A percentile compares a stretch with the other conserved stretches of the same genome.
These are phyloP conservation scores for Boletus insuetus DNA, from an alignment of 768 basidiomycete species.

Conservation along the genomic window DNA sequence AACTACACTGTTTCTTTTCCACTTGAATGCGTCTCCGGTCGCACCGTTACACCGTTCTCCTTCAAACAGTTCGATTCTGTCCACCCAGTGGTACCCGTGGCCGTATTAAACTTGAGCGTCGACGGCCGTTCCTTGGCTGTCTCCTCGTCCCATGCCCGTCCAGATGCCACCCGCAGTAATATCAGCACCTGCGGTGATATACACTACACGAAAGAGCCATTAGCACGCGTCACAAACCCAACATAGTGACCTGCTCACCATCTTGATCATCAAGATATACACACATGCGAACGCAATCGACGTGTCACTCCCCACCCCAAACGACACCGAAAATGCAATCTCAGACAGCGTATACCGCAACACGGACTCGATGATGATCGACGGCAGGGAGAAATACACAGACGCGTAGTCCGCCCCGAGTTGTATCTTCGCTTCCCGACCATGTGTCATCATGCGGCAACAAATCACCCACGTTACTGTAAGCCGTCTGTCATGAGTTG, in stretches of 20 bases:
- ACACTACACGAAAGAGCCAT: constrained; percentile 9
- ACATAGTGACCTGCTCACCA: constrained; percentile 8
- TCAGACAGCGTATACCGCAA: constrained; percentile 26
- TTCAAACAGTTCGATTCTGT: background rate
- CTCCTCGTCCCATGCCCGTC: constrained; percentile 14
- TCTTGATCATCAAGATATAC: constrained; percentile 24
- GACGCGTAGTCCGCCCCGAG: constrained; percentile 21
- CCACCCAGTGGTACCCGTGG: background rate
- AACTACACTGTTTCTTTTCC: too few species aligned
- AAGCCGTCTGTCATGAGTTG: constrained; percentile 38
- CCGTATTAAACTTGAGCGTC: constrained; percentile 12
- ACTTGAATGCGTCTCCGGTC: too few species aligned
- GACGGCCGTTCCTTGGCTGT: constrained; percentile 2
- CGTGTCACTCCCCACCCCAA: constrained; percentile 12
- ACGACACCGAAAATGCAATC: constrained; percentile 22
- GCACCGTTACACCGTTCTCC: background rate
- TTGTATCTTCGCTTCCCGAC: constrained; percentile 2
- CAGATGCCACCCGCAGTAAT: constrained; percentile 21
- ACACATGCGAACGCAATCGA: constrained; percentile 17
- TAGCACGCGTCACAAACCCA: background rate
- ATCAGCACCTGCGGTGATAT: constrained; percentile 28
- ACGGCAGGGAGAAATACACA: constrained; percentile 16
- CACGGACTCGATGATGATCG: constrained; percentile 24
- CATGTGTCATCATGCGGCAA: constrained; percentile 15
- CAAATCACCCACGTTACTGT: constrained; percentile 27